Conservation (phyloP, 306 rosid genomes). For the Cajanus cajan region DNA sequence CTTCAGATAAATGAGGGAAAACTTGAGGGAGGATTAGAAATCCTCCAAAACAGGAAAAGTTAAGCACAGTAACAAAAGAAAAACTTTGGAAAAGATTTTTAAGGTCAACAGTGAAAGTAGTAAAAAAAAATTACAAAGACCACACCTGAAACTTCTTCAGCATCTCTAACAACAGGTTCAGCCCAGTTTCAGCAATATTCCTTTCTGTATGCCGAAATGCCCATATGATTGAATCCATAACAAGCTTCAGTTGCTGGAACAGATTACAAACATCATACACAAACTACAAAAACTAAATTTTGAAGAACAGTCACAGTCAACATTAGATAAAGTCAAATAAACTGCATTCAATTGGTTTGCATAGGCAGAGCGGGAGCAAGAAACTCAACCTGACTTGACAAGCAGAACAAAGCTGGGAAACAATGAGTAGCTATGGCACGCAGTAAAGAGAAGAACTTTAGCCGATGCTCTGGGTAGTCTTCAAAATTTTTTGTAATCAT, state of each 20-base stretch:
- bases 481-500: conserved; percentile 94
- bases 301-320: not conserved
- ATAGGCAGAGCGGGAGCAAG: not conserved
- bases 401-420: conserved; percentile 77
- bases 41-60: not conserved
- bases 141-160: conserved; percentile 86
- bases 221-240: conserved; percentile 97
- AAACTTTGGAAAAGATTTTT: not conserved
- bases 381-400: conserved; percentile 80
- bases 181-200: conserved; percentile 92
- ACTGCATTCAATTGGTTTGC: not conserved
- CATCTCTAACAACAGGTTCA: conserved; percentile 79
- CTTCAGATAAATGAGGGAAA: not conserved
- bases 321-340: conserved; percentile 1
- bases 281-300: not conserved
- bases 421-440: conserved; percentile 92
- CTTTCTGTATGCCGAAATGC: conserved; percentile 98
- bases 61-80: not conserved
- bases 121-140: not conserved
- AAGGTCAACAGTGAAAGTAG: not conserved
- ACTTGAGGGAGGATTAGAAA: not conserved
- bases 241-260: conserved; percentile 89
- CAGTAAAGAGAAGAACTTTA: conserved; percentile 91
- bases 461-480: conserved; percentile 98
- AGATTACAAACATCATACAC: conserved; percentile 25